Base-by-base conservation (phyloP, 1,284 basidiomycete genomes). In the Ceratobasidium sp. region DNA sequence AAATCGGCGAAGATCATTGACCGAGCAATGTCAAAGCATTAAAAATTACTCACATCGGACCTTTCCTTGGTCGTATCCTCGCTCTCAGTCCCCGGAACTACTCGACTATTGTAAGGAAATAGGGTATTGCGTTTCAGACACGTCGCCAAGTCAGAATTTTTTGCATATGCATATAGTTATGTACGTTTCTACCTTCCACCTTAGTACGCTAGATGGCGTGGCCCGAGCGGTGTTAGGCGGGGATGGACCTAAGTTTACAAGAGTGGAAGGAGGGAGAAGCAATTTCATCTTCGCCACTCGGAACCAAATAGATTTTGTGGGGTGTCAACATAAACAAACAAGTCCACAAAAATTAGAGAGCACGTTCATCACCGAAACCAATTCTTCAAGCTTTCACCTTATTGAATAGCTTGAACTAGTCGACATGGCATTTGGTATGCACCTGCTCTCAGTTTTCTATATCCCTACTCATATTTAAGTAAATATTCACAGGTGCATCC, bases 301-400 rank as follows among this genome's bases (percentile, higher is more conserved):
- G 46, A 52, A 53, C 59, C 59, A 62, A 62, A 62, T 29, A 62
- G 33, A 33, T 14, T 56, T 56, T 56, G 46, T 14, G 29, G 59
- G 33, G 56, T 36, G 2, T 3, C 29, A 60, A 46, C 58, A 60
- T 8, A 21, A 19, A 47, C 47, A 62, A 62, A 62, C 49, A 62
- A 7, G 30, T 52, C 59, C 49, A 62, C 47, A 62, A 62, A 62
- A 62, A 62, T 62, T 62, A 52, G 59, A 36, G 33, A 62, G 59
- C 21, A 27, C 59, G 59, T 52, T 62, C 59, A 62, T 62, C 59
- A 62, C 47, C 11, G 39, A n/a, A 50, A 11, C 23, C 7, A 46
- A 23, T 27, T 58, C 41, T 41, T 46, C 33, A 36, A 39, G 33
- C 33, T 36, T 36, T 36, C 33, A 36, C 33, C 33, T 36, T 36